Base-by-base conservation (phyloP, 108 stramenopile species). In the Cyclotella sp. region DNA sequence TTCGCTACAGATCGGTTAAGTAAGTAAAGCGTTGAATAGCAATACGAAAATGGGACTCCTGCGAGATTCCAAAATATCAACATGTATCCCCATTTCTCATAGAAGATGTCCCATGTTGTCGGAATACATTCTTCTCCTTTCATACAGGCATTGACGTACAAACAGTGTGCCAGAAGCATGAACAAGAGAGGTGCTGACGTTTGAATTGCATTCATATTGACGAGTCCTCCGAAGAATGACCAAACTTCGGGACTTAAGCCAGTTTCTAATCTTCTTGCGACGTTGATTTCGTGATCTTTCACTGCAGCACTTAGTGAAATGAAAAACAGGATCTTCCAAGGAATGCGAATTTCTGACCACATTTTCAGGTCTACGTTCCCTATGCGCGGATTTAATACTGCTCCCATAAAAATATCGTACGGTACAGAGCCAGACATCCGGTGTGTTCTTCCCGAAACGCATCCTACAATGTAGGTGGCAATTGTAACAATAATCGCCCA, bases 81-180 rank as follows among this genome's bases (percentile, higher is more conserved):
- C 88, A 89, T 89, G 74, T 68, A 89, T 3, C 88, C 88, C 83
- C 81, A 89, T 21, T 86, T 82, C 54, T 86, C 88, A 60, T 89
- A 86, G 45, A 89, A 89, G 13, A 89, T 89, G 46, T 89, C 88
- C 88, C 88, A 89, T 26, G 88, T 89, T 30, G 76, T 82, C 19
- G 88, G 88, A 57, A 89, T 86, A 44, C 84, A 87, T 52, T 89
- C 85, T 43, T 89, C 88, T 57, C 88, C 88, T 82, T 89, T 89
- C 77, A 81, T 85, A 28, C 86, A 87, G 29, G 88, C 88, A 53
- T 89, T 89, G 18, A 78, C 80, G 51, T 89, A 89, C 4, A 89
- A 58, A 30, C 60, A 71, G 47, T 89, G 88, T 0, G 85, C 85
- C n/a, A 89, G 71, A 13, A 87, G 51, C 79, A 89, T 87, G 52